Percentiles rank a stretch among this genome's conserved stretches.
Conservation (phyloP, 1,284 basidiomycete genomes). For the Fomes fomentarius region DNA sequence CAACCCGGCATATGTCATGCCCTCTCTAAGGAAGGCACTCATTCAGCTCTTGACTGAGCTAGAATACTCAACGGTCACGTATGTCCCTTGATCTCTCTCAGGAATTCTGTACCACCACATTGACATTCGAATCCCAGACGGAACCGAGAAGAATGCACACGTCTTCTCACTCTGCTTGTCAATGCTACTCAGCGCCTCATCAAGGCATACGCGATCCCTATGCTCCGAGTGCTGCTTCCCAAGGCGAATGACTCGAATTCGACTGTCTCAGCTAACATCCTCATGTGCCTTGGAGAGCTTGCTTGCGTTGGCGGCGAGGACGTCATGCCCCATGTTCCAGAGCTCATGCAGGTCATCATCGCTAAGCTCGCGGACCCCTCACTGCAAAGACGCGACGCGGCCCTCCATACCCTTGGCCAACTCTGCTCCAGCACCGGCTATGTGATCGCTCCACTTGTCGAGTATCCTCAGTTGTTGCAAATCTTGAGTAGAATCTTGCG, state of each 20-base stretch:
- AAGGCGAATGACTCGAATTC: constrained; percentile 88
- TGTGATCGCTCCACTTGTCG: constrained; percentile 89
- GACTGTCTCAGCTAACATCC: constrained; percentile 89
- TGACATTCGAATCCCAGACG: too few species aligned
- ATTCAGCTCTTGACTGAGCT: constrained; percentile 97
- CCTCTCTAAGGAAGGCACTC: constrained; percentile 92
- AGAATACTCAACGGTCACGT: constrained; percentile 94
- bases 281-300: constrained; percentile 95
- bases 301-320: constrained; percentile 95
- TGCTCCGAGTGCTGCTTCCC: constrained; percentile 89
- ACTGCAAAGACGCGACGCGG: constrained; percentile 89
- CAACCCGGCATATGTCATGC: constrained; percentile 99
- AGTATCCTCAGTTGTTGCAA: constrained; percentile 90
- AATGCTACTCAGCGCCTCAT: constrained; percentile 93
- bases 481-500: constrained; percentile 87
- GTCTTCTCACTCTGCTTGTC: constrained; percentile 85
- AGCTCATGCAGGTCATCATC: constrained; percentile 91
- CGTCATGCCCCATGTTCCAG: constrained; percentile 79
- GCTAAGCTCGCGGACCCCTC: constrained; percentile 87
- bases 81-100: too few species aligned
- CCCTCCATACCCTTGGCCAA: constrained; percentile 92
- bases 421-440: constrained; percentile 96
- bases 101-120: too few species aligned
- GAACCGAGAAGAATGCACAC: constrained; percentile 92
- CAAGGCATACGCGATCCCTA: constrained; percentile 96